Evolutionary conservation across 1,139 yeast species (phyloP).

Genomic region (Yueomyces sp.): DNA sequence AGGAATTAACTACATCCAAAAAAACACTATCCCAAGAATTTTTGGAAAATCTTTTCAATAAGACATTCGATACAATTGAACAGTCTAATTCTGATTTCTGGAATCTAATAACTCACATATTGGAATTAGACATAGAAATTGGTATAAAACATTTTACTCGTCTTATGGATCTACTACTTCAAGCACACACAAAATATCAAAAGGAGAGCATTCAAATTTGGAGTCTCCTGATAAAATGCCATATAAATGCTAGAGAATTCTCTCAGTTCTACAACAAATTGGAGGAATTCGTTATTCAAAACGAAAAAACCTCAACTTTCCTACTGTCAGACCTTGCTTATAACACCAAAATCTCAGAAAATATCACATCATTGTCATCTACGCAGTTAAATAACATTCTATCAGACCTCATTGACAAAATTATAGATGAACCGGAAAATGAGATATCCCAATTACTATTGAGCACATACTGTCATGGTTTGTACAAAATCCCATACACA

Average conservation of each 20-base stretch:
- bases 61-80: constrained; percentile 10
- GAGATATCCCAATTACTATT: constrained; percentile 4
- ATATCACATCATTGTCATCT: constrained; percentile 33
- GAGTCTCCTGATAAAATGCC: constrained; percentile 33
- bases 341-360: constrained; percentile 28
- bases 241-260: constrained; percentile 48
- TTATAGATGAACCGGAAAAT: constrained; percentile 4
- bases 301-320: constrained; percentile 7
- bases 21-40: constrained; percentile 39
- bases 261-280: constrained; percentile 38
- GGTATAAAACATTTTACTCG: constrained; percentile 29
- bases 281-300: constrained; percentile 26
- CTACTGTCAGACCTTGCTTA: constrained; percentile 24
- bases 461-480: constrained; percentile 10
- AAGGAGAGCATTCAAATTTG: constrained; percentile 22
- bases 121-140: constrained; percentile 39
- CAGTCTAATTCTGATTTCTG: constrained; percentile 20
- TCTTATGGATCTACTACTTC: constrained; percentile 21
- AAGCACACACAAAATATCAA: constrained; percentile 10
- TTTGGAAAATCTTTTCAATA: constrained; percentile 26
- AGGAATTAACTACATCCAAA: constrained; percentile 29
- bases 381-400: constrained; percentile 28
- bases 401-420: constrained; percentile 6
- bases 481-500: constrained; percentile 11
- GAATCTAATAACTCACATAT: constrained; percentile 32